Conservation (phyloP, 1,284 basidiomycete species). For the Trichosporon faecale region DNA sequence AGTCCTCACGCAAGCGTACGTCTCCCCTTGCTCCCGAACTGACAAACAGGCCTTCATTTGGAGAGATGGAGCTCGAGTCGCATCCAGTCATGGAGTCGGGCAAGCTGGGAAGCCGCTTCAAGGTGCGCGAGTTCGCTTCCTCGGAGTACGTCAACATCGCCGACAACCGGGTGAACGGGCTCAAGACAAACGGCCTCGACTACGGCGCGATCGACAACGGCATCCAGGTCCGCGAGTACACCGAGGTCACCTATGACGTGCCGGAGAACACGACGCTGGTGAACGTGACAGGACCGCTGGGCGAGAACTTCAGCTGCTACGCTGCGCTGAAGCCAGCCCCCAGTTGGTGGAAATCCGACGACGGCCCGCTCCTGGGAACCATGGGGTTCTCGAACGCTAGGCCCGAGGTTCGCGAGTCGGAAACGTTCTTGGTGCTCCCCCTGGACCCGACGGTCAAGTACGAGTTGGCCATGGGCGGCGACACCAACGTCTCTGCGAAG, state of each 20-base stretch:
- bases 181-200: neutral
- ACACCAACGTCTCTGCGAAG: neutral
- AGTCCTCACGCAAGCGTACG: neutral
- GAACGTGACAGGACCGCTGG: neutral
- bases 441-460: neutral
- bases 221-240: neutral
- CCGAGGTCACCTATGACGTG: neutral
- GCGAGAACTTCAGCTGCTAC: neutral
- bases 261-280: neutral
- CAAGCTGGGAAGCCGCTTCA: neutral
- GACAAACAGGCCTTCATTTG: neutral
- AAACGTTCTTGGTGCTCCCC: neutral
- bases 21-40: neutral
- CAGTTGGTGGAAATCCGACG: too few species aligned
- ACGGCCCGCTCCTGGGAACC: neutral
- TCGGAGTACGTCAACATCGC: neutral
- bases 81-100: neutral
- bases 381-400: too few species aligned
- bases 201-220: neutral
- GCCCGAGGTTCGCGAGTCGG: neutral
- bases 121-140: neutral
- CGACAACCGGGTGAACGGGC: neutral
- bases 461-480: neutral
- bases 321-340: neutral
- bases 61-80: neutral